Evolutionary conservation across 805 yeast genomes (phyloP).

Genomic region (Sugiyamaella boreocaroliniensis): DNA sequence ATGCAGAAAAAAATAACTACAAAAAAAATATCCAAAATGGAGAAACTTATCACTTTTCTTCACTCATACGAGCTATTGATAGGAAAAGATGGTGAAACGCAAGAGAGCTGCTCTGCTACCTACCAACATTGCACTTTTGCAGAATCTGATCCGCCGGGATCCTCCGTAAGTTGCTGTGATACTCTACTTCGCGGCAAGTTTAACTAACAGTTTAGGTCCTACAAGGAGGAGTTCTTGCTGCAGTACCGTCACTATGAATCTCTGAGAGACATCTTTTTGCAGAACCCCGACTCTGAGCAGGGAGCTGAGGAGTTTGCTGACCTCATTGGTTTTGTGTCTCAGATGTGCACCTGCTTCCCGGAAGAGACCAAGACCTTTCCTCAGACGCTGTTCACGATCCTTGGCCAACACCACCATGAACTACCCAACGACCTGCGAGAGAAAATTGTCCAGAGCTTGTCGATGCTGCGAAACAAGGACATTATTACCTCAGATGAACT

Average conservation of each 20-base stretch:
- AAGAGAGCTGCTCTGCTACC: constrained; percentile 92
- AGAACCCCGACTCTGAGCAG: constrained; percentile 57
- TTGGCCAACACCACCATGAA: constrained; percentile 70
- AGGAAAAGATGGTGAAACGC: constrained; percentile 65
- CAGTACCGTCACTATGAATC: constrained; percentile 93
- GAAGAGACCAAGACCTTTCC: constrained; percentile 83
- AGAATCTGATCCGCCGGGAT: constrained; percentile 87
- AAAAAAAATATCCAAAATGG: background rate
- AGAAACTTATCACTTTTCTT: background rate
- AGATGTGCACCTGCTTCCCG: constrained; percentile 86
- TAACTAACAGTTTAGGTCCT: constrained; percentile 40
- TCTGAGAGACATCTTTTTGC: constrained; percentile 74
- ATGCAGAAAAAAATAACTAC: background rate
- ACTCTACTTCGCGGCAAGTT: constrained; percentile 1
- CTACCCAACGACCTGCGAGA: constrained; percentile 82
- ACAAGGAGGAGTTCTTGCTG: constrained; percentile 86
- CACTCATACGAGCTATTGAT: background rate
- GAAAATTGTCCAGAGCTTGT: constrained; percentile 81
- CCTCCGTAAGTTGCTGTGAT: constrained; percentile 43
- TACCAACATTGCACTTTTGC: constrained; percentile 82
- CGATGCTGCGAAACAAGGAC: constrained; percentile 83
- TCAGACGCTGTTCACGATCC: constrained; percentile 60
- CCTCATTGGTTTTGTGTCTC: constrained; percentile 82
- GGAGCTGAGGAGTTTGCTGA: constrained; percentile 69
- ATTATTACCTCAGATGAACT: constrained; percentile 71